Conservation (phyloP, 805 yeast species). For the Myxozyma melibiosi region DNA sequence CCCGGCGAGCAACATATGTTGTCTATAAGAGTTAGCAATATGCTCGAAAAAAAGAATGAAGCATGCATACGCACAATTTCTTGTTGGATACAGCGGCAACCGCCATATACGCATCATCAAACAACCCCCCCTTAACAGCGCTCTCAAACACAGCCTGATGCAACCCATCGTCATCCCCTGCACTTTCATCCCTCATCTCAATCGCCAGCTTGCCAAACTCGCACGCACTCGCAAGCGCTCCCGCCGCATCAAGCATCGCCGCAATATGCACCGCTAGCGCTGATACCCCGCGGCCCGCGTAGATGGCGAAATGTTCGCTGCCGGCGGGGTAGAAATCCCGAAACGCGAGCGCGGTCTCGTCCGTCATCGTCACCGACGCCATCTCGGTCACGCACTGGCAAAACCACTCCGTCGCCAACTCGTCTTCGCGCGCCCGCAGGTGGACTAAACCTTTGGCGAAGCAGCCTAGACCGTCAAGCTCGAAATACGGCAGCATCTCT, state of each 20-base stretch:
- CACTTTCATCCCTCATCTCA: constrained; percentile 10
- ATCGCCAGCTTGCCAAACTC: constrained; percentile 41
- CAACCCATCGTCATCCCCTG: background rate
- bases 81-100: constrained; percentile 7
- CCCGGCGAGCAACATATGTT: constrained; percentile 39
- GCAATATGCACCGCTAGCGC: constrained; percentile 47
- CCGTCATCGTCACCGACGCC: background rate
- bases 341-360: constrained; percentile 3
- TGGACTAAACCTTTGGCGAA: constrained; percentile 23
- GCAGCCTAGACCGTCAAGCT: constrained; percentile 11
- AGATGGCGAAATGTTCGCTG: background rate
- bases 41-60: background rate
- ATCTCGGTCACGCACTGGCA: constrained; percentile 2
- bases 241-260: constrained; percentile 43
- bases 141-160: constrained; percentile 14
- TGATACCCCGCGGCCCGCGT: constrained; percentile 35
- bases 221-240: constrained; percentile 43
- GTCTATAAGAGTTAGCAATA: constrained; percentile 7
- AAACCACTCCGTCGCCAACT: constrained; percentile 12
- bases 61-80: constrained; percentile 1
- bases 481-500: constrained; percentile 9
- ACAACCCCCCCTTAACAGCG: constrained; percentile 24
- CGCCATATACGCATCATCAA: constrained; percentile 35
- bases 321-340: constrained; percentile 1
- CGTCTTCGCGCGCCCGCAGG: background rate